A percentile compares a stretch with the other conserved stretches of the same genome.
These are phyloP conservation scores for Aspergillus nanangensis DNA, from an alignment of 495 filamentous ascomycete species.

Conservation along the genomic window DNA sequence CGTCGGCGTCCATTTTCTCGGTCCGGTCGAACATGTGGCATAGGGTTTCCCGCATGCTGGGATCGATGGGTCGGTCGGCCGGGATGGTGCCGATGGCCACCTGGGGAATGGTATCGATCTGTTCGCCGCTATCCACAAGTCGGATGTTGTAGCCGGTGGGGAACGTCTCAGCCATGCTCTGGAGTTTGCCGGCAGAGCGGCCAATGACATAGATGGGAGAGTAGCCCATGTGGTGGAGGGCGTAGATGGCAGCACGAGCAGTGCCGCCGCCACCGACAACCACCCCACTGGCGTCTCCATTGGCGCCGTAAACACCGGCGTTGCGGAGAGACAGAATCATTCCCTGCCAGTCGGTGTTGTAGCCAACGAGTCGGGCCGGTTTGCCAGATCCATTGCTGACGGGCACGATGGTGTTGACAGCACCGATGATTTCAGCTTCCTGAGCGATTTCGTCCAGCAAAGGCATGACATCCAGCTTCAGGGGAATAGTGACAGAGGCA, in stretches of 20 bases:
- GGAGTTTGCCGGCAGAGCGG: conserved; percentile 63
- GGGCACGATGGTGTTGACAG: conserved; percentile 89
- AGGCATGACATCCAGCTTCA: conserved; percentile 85
- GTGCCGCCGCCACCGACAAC: conserved; percentile 92
- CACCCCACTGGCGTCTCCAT: conserved; percentile 34
- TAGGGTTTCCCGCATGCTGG: conserved; percentile 62
- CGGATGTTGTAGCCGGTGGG: conserved; percentile 69
- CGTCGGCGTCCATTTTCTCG: conserved; percentile 32
- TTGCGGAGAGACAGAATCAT: conserved; percentile 80
- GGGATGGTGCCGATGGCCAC: conserved; percentile 90
- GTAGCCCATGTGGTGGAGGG: conserved; percentile 78
- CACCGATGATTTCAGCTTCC: conserved; percentile 80
- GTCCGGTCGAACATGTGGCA: conserved; percentile 55
- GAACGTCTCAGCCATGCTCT: conserved; percentile 66
- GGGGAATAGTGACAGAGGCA: conserved; percentile 89
- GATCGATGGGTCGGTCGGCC: conserved; percentile 80
- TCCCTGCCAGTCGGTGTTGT: conserved; percentile 96
- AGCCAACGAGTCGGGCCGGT: conserved; percentile 61
- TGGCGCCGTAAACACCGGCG: conserved; percentile 52
- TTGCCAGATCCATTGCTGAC: conserved; percentile 24
- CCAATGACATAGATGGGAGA: conserved; percentile 84
- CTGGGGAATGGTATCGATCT: conserved; percentile 49
- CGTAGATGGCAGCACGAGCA: conserved; percentile 85
- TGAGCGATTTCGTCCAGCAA: conserved; percentile 74
- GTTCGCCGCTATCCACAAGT: conserved; percentile 50